Evolutionary conservation across 495 filamentous ascomycete species (phyloP).

Genomic region (Penicillium ucsense): DNA sequence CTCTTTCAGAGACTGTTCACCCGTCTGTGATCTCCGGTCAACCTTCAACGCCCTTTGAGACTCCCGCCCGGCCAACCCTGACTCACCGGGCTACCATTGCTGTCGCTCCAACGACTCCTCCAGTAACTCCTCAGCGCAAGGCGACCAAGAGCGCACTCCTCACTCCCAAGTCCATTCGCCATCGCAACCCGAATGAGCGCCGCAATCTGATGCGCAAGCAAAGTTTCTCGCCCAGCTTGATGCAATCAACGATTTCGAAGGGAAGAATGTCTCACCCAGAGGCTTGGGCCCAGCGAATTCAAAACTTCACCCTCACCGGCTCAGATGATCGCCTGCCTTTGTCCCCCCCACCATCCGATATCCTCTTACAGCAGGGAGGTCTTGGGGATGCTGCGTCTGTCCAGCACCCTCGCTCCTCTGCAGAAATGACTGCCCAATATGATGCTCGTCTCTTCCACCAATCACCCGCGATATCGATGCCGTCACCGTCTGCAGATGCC

Average conservation of each 20-base stretch:
- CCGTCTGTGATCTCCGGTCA: constrained; percentile 32
- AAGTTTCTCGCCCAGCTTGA: constrained; percentile 34
- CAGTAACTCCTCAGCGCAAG: constrained; percentile 32
- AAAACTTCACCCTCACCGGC: constrained; percentile 29
- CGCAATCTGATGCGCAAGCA: constrained; percentile 31
- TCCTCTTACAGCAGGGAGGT: constrained; percentile 32
- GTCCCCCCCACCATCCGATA: constrained; percentile 37
- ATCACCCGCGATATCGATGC: constrained; percentile 31
- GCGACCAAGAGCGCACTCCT: constrained; percentile 25
- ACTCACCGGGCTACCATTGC: constrained; percentile 11
- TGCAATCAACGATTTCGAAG: constrained; percentile 30
- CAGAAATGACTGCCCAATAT: constrained; percentile 30
- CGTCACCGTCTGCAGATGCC: constrained; percentile 22
- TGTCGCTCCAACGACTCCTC: constrained; percentile 35
- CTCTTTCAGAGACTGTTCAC: constrained; percentile 33
- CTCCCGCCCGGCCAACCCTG: constrained; percentile 16
- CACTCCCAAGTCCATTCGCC: constrained; percentile 35
- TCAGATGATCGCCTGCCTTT: constrained; percentile 33
- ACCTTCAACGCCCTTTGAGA: constrained; percentile 24
- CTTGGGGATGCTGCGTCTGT: constrained; percentile 14
- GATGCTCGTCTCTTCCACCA: constrained; percentile 27
- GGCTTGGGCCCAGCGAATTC: constrained; percentile 31
- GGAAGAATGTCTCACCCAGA: constrained; percentile 38
- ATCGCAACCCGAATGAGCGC: constrained; percentile 33
- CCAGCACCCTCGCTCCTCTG: constrained; percentile 15